Evolutionary conservation across 495 filamentous ascomycete genomes (phyloP).

Genomic region (Letharia lupina): DNA sequence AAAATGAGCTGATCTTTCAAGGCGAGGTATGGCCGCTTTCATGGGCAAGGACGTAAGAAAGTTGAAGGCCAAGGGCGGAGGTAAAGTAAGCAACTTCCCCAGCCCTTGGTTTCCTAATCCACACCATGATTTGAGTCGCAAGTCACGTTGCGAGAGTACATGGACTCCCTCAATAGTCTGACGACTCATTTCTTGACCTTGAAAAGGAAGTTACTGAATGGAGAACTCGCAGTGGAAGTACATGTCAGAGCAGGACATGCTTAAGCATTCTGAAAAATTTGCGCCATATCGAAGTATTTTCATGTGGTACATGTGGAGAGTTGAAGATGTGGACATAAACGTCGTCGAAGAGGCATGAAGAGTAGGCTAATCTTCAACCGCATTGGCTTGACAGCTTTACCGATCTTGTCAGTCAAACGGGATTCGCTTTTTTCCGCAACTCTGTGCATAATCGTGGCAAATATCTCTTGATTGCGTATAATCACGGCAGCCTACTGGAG

Average conservation of each 20-base stretch:
- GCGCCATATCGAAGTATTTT: conserved; percentile 70
- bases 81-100: conserved; percentile 43
- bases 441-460: neutral
- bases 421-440: neutral
- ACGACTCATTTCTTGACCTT: neutral
- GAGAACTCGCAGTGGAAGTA: conserved; percentile 61
- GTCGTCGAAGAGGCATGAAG: conserved; percentile 40
- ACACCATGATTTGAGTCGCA: neutral
- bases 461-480: neutral
- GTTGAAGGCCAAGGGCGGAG: conserved; percentile 69
- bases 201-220: neutral
- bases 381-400: neutral
- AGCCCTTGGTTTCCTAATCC: neutral
- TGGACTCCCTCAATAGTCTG: neutral
- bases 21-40: conserved; percentile 82
- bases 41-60: conserved; percentile 74
- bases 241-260: conserved; percentile 89
- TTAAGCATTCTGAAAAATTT: conserved; percentile 70
- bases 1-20: conserved; percentile 24
- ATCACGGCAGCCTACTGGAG: neutral
- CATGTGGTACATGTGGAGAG: conserved; percentile 92
- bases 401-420: neutral
- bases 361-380: neutral
- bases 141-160: neutral
- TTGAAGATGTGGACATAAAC: conserved; percentile 66